Conservation (phyloP, 148 eudicot species). For the Vaccinium vitisidaea region DNA sequence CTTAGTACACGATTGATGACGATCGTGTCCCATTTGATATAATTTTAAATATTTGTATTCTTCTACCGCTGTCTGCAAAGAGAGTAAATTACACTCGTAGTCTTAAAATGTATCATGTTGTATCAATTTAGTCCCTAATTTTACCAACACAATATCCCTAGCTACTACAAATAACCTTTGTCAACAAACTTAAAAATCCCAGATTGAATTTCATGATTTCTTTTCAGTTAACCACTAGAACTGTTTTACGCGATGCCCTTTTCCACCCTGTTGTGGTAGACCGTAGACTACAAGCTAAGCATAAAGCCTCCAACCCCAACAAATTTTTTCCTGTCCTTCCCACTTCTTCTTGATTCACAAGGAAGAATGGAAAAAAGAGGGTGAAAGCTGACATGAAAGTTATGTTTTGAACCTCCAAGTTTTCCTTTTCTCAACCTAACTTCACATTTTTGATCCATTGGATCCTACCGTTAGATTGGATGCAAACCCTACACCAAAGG, state of each 20-base stretch:
- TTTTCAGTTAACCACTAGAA: background rate
- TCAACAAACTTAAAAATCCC: no score
- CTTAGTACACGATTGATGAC: no score
- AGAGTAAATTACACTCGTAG: no score
- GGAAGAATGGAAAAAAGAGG: slow-evolving; percentile 8
- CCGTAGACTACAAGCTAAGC: slow-evolving; percentile 48
- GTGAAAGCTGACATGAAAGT: slow-evolving; percentile 9
- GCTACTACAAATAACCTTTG: no score
- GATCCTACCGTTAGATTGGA: slow-evolving; percentile 35
- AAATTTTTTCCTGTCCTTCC: background rate
- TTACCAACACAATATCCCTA: no score
- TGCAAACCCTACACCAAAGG: slow-evolving; percentile 22
- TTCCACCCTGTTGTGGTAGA: slow-evolving; percentile 17
- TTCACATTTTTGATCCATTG: background rate
- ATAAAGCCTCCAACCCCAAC: slow-evolving; percentile 29
- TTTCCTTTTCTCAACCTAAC: slow-evolving; percentile 38
- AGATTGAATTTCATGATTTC: background rate
- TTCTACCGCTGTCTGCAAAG: no score
- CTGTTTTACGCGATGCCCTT: background rate
- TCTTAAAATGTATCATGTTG: no score
- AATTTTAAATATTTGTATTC: no score
- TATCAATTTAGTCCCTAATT: no score
- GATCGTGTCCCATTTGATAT: no score
- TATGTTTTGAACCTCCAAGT: slow-evolving; percentile 24
- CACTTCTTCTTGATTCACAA: slow-evolving; percentile 10